Base-by-base conservation (phyloP, 805 yeast genomes). In the Yarrowia porcina region DNA sequence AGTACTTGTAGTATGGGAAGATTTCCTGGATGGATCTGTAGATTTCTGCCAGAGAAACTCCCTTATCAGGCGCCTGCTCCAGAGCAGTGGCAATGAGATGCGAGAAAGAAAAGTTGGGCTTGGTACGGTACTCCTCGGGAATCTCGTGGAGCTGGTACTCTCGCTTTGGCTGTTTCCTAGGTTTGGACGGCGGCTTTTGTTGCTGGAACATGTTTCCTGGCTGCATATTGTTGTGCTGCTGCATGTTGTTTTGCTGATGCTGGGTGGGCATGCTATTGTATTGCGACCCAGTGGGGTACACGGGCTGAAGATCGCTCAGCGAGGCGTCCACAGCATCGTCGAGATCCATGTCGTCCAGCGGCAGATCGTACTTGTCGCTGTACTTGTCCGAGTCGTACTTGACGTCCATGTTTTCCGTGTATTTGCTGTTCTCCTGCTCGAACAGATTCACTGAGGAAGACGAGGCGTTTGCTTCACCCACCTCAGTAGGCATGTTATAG, bases 1-100 rank as follows among this genome's bases (percentile, higher is more conserved):
- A 92, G 74, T 90, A 93, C 69, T 86, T 83, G 75, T 90, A 94
- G 76, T 89, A 94, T 2, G 98, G 98, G 74, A 88, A 93, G 12
- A 89, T 74, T 45, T 89, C 96, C 73, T 89, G 88, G 54, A 94
- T 91, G 1, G 90, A 89, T 61, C 87, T 88, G 74, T 90, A 88
- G 49, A 94, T 90, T 66, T 92, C 97, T 0, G 91, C 85, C 42
- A 88, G 76, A 1, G 92, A 84, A 84, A 90, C 83, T 25, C 97
- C 97, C 54, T 83, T 80, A 30, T 82, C 84, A 0, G 86, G 82
- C 0, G 88, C 83, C 41, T 86, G 82, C 65, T 88, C 81, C 65
- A 94, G 76, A 63, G 96, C 92, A 8, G 86, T 84, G 3, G 93
- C 86, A 39, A 94, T 87, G 70, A 94, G 79, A 42, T 86, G 84